A percentile compares a stretch with the other conserved stretches of the same genome.
These are phyloP conservation scores for Dendrobium officinale DNA, from an alignment of 106 monocot species.

Conservation along the genomic window DNA sequence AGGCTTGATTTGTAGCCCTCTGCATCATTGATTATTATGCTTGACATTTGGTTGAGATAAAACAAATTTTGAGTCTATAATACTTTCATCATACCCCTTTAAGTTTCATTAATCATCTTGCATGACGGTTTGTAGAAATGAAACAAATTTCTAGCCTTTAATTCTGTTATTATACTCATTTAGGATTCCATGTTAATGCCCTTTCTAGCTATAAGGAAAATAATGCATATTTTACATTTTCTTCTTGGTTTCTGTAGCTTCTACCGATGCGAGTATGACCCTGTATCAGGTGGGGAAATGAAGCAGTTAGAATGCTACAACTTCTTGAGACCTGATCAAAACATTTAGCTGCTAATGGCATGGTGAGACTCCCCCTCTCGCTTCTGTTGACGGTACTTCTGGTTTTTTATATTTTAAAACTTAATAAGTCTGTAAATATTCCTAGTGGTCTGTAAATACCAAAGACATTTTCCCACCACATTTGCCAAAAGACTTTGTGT, in stretches of 20 bases:
- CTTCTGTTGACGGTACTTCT: neutral
- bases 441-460: neutral
- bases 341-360: neutral
- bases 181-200: neutral
- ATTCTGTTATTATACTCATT: neutral
- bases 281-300: constrained; percentile 61
- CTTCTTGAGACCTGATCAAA: constrained; percentile 44
- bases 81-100: no score
- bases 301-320: constrained; percentile 58
- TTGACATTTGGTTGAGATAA: no score
- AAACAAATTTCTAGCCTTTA: no score
- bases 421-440: constrained; percentile 3
- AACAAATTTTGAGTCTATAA: no score
- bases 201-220: neutral
- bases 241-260: constrained; percentile 38
- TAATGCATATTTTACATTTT: neutral
- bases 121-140: no score
- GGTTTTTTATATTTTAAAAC: neutral
- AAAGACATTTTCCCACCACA: neutral
- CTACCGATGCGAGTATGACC: constrained; percentile 61
- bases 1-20: no score
- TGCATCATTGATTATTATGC: no score
- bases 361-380: neutral
- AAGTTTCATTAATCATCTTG: no score
- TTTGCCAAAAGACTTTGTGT: neutral